Conservation (phyloP, 2,329 filamentous ascomycete species). For the Aspergillus hortae region DNA sequence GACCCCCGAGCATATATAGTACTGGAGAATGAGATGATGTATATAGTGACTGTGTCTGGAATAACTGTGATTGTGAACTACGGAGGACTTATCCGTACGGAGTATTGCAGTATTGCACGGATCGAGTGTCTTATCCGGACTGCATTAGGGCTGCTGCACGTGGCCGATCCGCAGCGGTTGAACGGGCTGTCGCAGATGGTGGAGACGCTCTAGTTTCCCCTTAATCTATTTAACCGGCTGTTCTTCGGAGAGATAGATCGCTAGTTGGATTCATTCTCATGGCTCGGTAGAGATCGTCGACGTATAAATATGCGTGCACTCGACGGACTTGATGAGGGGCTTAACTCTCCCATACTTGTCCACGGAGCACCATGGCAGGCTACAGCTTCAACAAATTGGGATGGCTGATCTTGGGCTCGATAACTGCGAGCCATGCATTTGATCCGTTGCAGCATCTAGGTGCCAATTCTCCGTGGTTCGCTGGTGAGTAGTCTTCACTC, state of each 20-base stretch:
- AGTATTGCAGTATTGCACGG: neutral
- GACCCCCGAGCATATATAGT: too few species aligned
- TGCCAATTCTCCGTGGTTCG: constrained; percentile 53
- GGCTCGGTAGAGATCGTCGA: too few species aligned
- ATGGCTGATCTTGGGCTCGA: constrained; percentile 8
- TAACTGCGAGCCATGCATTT: constrained; percentile 6
- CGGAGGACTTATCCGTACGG: too few species aligned
- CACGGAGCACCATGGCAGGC: constrained; percentile 6
- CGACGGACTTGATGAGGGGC: too few species aligned
- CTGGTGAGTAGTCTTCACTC: constrained; percentile 35
- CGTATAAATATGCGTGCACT: too few species aligned
- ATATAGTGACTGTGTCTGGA: neutral
- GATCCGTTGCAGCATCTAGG: constrained; percentile 49
- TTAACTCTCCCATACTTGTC: neutral
- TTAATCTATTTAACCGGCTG: neutral
- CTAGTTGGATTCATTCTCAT: neutral
- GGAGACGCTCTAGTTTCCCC: neutral
- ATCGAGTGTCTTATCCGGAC: neutral
- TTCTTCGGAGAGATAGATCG: neutral
- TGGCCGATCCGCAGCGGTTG: constrained; percentile 8
- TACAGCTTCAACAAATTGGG: constrained; percentile 2
- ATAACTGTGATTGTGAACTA: neutral
- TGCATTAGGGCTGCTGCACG: constrained; percentile 6
- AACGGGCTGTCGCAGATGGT: constrained; percentile 2
- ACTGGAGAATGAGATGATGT: neutral